phyloP scores from a whole-genome alignment of 2,329 filamentous ascomycete species.

The Aspergillus sp. region DNA sequence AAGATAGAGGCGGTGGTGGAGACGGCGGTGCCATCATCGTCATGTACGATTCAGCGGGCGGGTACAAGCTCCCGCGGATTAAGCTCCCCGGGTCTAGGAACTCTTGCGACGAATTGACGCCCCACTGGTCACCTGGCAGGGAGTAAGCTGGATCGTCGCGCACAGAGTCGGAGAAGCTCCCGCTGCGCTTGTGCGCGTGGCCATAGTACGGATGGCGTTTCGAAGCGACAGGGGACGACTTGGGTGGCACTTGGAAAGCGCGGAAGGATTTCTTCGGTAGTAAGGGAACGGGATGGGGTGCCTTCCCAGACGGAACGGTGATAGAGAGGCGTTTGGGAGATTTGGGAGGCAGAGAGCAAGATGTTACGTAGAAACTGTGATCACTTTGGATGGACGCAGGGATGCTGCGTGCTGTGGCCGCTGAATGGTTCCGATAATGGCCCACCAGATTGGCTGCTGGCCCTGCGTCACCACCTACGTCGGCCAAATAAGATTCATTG shows the following conservation, averaged over 20 bases:
- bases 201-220: conserved; percentile 42
- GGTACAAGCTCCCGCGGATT: conserved; percentile 76
- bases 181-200: conserved; percentile 69
- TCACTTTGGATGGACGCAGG: conserved; percentile 35
- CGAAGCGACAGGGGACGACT: conserved; percentile 23
- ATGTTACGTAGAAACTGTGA: conserved; percentile 50
- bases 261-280: not conserved
- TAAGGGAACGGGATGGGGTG: conserved; percentile 37
- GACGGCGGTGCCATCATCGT: conserved; percentile 53
- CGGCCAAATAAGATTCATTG: not conserved
- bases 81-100: conserved; percentile 71
- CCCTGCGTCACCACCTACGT: conserved; percentile 3
- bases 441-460: conserved; percentile 7
- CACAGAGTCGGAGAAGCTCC: conserved; percentile 77
- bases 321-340: conserved; percentile 32
- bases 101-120: conserved; percentile 46
- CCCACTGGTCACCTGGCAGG: conserved; percentile 37
- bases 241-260: conserved; percentile 13
- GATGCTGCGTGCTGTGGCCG: conserved; percentile 27
- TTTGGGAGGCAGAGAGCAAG: conserved; percentile 52
- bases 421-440: conserved; percentile 30
- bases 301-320: conserved; percentile 24
- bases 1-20: conserved; percentile 27
- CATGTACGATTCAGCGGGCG: conserved; percentile 74
- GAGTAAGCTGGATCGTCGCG: conserved; percentile 53